phyloP scores from a whole-genome alignment of 768 basidiomycete genomes.

The Leccinum rimulosum region DNA sequence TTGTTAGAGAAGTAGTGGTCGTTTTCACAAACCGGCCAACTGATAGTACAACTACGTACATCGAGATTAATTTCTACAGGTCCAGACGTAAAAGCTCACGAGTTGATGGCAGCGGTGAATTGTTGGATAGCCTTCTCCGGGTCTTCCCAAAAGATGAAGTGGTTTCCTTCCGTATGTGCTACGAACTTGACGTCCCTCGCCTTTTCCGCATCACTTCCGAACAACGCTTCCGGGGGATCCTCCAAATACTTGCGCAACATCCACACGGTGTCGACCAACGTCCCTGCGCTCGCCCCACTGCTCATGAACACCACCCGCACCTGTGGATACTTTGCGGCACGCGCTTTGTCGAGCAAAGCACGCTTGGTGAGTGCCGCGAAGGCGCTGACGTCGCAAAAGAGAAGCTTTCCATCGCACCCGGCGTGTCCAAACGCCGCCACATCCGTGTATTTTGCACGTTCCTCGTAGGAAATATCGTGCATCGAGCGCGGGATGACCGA shows the following conservation, averaged over 20 bases:
- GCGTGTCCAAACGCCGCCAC: neutral
- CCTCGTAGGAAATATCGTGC: conserved; percentile 9
- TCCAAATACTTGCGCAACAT: conserved; percentile 7
- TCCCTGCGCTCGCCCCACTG: conserved; percentile 11
- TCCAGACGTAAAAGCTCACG: neutral
- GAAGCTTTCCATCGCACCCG: conserved; percentile 16
- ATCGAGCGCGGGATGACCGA: conserved; percentile 9
- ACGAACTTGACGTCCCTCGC: conserved; percentile 20
- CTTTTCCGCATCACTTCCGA: conserved; percentile 17
- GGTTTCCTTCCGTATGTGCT: conserved; percentile 20
- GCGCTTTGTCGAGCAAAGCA: conserved; percentile 17
- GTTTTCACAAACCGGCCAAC: too few species aligned
- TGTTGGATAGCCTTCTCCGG: conserved; percentile 23
- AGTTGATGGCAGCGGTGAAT: conserved; percentile 6
- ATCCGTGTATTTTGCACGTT: conserved; percentile 13
- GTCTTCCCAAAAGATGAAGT: conserved; percentile 25
- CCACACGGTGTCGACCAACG: conserved; percentile 11
- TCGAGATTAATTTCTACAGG: neutral
- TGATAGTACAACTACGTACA: neutral
- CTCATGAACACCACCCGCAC: conserved; percentile 22
- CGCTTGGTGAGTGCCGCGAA: conserved; percentile 13
- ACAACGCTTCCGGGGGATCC: conserved; percentile 5
- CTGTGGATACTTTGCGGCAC: conserved; percentile 5
- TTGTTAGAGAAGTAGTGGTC: too few species aligned
- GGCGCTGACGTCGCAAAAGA: conserved; percentile 6